Evolutionary conservation across 352 stramenopile genomes (phyloP).

Genomic region (Halophytophthora batemanensis): DNA sequence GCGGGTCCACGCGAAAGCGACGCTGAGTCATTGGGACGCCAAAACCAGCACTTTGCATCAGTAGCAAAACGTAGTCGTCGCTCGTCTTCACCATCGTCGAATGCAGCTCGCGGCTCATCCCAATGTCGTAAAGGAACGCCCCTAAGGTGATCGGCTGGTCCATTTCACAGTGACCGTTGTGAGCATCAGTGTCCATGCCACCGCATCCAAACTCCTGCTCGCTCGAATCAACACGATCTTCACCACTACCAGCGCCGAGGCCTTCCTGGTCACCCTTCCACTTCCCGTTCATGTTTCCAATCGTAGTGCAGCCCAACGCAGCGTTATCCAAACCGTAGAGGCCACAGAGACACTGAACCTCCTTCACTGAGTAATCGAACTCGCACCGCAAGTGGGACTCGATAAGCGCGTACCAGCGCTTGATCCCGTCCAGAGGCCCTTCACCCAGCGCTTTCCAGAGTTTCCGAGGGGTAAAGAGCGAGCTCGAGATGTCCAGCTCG

Average conservation of each 20-base stretch:
- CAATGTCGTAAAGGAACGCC: slow-evolving; percentile 41
- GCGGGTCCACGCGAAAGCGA: slow-evolving; percentile 69
- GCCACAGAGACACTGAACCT: slow-evolving; percentile 66
- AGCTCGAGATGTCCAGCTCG: slow-evolving; percentile 67
- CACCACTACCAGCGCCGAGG: slow-evolving; percentile 4
- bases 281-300: slow-evolving; percentile 10
- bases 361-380: slow-evolving; percentile 77
- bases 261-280: slow-evolving; percentile 5
- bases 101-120: slow-evolving; percentile 51
- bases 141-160: slow-evolving; percentile 21
- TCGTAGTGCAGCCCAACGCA: slow-evolving; percentile 31
- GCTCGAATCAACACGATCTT: not conserved
- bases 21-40: slow-evolving; percentile 45
- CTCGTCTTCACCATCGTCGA: slow-evolving; percentile 37
- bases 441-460: slow-evolving; percentile 66
- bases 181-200: not conserved
- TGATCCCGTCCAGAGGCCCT: slow-evolving; percentile 64
- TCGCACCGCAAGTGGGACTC: slow-evolving; percentile 78
- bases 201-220: slow-evolving; percentile 1
- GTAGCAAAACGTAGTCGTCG: slow-evolving; percentile 72
- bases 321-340: slow-evolving; percentile 65
- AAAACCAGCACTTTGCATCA: slow-evolving; percentile 58
- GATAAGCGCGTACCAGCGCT: slow-evolving; percentile 78
- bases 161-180: not conserved
- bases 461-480: slow-evolving; percentile 75